Evolutionary conservation across 2,329 filamentous ascomycete genomes (phyloP), one percentile per base, ranked within the genome.

Genomic region (Phaeosphaeriaceae sp.): DNA sequence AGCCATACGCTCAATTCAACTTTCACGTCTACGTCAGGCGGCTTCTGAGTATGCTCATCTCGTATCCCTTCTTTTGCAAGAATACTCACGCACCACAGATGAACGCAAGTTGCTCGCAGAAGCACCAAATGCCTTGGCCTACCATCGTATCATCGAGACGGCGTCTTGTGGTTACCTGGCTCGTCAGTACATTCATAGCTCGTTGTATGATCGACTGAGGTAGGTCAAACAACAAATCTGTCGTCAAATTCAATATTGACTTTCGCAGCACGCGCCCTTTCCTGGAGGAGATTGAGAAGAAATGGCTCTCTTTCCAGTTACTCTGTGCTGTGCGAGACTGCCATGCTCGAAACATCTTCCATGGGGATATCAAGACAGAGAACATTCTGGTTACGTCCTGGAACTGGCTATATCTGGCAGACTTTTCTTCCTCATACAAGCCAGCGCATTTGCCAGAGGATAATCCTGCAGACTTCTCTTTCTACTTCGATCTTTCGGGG

Each of bases 361-460:
- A 99, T 75, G 96, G 95, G 58, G 96, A 99, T 74, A 98, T 99
- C 82, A 99, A 99, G 83, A 95, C 94, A 1, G 94, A 99, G 78
- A 99, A 99, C 71, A 88, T 97, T 35, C 83, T 99, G 49, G 94
- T 99, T 52, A 99, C 95, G 0, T 98, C 95, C 7, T 99, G 95
- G 95, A 97, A 98, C 80, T 99, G 96, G 95, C 85, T 99, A 1
- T 99, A 98, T 76, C 85, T 99, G 40, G 90, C 94, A n/a, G 95
- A 99, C 77, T 99, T 98, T 77, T 97, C 94, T 3, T 93, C 94
- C 0, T 90, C 92, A 0, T 98, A 97, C 82, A 99, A 99, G 74
- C 95, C 94, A 11, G 92, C 94, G 5, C 92, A 93, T 77, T 83
- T 99, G 2, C 95, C 95, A 2, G 94, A 97, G 77, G 94, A 99